Evolutionary conservation across 1,284 basidiomycete genomes (phyloP), one percentile per base, ranked within the genome.

Genomic region (Polyporus tsugae): DNA sequence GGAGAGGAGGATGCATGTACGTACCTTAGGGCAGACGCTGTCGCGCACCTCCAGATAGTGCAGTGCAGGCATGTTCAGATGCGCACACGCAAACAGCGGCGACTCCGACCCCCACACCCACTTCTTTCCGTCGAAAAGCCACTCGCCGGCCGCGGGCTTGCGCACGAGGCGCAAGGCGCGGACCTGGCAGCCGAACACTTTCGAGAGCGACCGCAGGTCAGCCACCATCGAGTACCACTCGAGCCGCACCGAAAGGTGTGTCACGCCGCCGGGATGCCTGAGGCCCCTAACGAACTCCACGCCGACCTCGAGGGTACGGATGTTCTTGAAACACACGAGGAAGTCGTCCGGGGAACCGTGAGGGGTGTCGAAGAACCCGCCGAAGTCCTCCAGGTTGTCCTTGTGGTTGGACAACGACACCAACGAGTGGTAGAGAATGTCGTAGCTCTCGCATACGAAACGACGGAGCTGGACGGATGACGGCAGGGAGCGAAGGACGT

Each of bases 371-470:
- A 52, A 62, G 41, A 62, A 49, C 7, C 42, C 41, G 44, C 60
- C 60, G 44, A 46, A 49, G 9, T 46, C 42, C 42, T 36, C 33
- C 15, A 52, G 41, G 22, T 29, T 7, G 0, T 46, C 29, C 1
- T 1, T 11, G 36, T 62, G 44, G 19, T 25, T 25, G 25, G 3
- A 6, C 17, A 63, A 38, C 4, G 62, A 63, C 1, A 19, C 11
- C 49, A n/a, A 55, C 1, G 49, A 55, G 11, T 11, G 38, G 9
- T 25, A 7, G 2, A 53, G 33, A 22, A 63, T 17, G 1, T 10
- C 33, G n/a, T 63, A 49, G n/a, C n/a, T 35, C 38, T 63, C 62
- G 33, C 62, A 63, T 11, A 35, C n/a, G 49, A 63, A 63, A 1
- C n/a, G 35, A 11, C 13, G 19, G 35, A 63, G 49, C 0, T 15